A percentile compares a stretch with the other conserved stretches of the same genome.
These are phyloP conservation scores for Quercus rubra DNA, from an alignment of 306 rosid species.

Conservation along the genomic window DNA sequence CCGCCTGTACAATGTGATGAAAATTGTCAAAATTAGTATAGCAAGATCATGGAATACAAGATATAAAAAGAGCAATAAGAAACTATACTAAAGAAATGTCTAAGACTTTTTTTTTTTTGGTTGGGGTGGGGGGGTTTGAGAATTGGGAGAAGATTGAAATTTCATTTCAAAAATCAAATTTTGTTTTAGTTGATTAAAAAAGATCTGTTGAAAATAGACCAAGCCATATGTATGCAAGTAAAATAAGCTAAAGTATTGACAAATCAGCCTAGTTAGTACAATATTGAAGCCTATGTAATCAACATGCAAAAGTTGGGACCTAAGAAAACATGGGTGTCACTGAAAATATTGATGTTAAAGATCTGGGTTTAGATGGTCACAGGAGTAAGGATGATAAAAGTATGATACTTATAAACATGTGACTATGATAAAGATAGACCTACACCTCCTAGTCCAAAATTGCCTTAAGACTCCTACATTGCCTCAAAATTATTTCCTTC, in stretches of 20 bases:
- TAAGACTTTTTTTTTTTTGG: not conserved
- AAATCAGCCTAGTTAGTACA: not conserved
- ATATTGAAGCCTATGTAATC: not conserved
- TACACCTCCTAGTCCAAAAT: not conserved
- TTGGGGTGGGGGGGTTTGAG: not conserved
- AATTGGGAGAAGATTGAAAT: too few relatives aligned
- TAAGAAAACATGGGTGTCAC: not conserved
- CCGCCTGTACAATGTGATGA: slow-evolving; percentile 43
- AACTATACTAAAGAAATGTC: not conserved
- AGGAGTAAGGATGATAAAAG: not conserved
- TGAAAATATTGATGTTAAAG: not conserved
- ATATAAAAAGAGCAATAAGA: slow-evolving; percentile 1
- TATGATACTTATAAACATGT: not conserved
- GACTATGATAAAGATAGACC: not conserved
- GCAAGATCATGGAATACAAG: not conserved
- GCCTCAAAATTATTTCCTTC: not conserved
- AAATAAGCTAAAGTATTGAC: not conserved
- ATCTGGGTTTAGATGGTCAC: not conserved
- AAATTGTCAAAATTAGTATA: not conserved
- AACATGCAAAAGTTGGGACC: not conserved
- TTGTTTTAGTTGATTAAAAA: not conserved
- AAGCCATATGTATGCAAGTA: not conserved
- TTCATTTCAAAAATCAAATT: too few relatives aligned
- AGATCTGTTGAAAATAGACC: not conserved
- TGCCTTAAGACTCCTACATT: not conserved